Conservation (phyloP, 441 rosid species). For the Corymbia citriodora region DNA sequence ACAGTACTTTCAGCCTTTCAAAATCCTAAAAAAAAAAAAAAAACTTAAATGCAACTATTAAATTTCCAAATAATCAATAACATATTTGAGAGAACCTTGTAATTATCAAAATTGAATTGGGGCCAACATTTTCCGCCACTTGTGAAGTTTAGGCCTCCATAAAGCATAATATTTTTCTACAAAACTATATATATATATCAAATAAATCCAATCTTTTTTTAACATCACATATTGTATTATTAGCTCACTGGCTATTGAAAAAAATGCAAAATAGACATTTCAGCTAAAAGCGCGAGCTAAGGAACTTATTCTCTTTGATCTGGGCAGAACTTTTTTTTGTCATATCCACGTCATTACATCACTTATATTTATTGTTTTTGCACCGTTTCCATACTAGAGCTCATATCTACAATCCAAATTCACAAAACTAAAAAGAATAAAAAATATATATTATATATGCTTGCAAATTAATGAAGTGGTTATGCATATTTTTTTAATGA, state of each 20-base stretch:
- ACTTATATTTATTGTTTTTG: neutral
- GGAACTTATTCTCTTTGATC: neutral
- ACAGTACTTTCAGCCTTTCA: neutral
- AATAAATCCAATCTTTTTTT: neutral
- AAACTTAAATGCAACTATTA: neutral
- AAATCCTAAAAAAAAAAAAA: neutral
- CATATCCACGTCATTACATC: neutral
- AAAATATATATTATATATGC: too few species aligned
- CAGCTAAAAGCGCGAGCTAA: neutral
- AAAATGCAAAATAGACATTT: neutral
- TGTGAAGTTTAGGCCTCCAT: neutral
- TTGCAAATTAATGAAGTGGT: too few species aligned
- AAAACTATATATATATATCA: neutral
- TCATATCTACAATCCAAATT: neutral
- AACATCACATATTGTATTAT: accelerated
- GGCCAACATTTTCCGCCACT: neutral
- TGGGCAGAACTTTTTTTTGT: neutral
- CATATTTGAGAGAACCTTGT: neutral
- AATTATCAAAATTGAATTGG: neutral
- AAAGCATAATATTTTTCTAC: too few species aligned
- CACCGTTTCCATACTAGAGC: neutral
- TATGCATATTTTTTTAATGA: neutral
- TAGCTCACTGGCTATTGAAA: accelerated
- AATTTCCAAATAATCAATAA: neutral
- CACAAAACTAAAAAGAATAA: neutral